Evolutionary conservation across 257 asterid species (phyloP).

Genomic region (Misopates orontium): DNA sequence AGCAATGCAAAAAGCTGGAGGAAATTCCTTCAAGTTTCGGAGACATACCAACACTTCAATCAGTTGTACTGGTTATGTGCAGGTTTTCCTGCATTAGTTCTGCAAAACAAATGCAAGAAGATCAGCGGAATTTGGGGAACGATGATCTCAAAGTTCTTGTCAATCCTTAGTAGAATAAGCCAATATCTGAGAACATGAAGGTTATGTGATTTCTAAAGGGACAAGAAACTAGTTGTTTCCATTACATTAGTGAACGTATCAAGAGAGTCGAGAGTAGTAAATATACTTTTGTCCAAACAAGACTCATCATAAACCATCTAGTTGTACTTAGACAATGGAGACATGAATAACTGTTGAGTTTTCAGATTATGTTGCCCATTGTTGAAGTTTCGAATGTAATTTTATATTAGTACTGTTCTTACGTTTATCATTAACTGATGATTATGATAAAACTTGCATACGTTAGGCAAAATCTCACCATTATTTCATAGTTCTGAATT

Average conservation of each 20-base stretch:
- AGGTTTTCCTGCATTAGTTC: not conserved
- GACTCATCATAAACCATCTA: not conserved
- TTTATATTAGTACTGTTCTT: too few species aligned
- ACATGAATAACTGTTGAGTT: not conserved
- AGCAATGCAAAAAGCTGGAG: constrained; percentile 3
- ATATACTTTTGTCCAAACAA: not conserved
- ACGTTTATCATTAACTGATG: not conserved
- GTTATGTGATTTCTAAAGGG: too few species aligned
- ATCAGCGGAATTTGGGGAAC: constrained; percentile 7
- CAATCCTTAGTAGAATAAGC: too few species aligned
- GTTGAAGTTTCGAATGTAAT: not conserved
- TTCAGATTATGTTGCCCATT: not conserved
- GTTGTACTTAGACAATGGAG: not conserved
- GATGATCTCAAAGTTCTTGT: constrained; percentile 3
- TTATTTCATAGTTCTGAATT: not conserved
- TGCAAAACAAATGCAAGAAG: constrained; percentile 13
- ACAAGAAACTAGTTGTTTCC: not conserved
- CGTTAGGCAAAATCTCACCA: not conserved
- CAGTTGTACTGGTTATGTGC: constrained; percentile 3
- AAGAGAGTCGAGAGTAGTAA: not conserved
- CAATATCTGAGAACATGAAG: too few species aligned
- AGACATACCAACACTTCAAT: constrained; percentile 4
- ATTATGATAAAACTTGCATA: too few species aligned
- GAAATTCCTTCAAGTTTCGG: constrained; percentile 27
- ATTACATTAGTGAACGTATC: not conserved